A percentile compares a stretch with the other conserved stretches of the same genome.
Evolutionary conservation across 768 basidiomycete genomes (phyloP).

Genomic region (Podaxis sp.): DNA sequence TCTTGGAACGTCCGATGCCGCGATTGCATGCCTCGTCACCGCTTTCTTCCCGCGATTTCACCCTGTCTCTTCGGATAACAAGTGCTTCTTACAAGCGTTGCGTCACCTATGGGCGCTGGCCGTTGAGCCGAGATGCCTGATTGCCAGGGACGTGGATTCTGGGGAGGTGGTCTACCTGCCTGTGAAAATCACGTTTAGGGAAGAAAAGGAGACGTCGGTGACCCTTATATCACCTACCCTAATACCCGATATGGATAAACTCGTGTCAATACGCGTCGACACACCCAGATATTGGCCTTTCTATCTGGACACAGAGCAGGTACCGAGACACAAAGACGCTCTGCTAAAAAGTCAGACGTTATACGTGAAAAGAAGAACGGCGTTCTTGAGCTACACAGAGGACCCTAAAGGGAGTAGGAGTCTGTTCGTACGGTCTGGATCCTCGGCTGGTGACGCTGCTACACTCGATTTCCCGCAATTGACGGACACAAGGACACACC

Average conservation of each 20-base stretch:
- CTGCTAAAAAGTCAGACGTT: slow-evolving; percentile 79
- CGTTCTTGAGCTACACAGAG: slow-evolving; percentile 90
- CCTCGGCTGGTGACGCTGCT: slow-evolving; percentile 80
- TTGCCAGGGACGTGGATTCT: slow-evolving; percentile 91
- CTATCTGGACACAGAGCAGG: slow-evolving; percentile 71
- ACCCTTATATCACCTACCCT: slow-evolving; percentile 90
- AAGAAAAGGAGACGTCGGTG: slow-evolving; percentile 58
- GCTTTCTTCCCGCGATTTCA: slow-evolving; percentile 93
- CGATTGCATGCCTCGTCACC: slow-evolving; percentile 85
- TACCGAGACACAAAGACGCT: slow-evolving; percentile 63
- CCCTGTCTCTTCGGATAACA: slow-evolving; percentile 78
- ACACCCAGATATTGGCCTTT: slow-evolving; percentile 97
- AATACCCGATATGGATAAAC: slow-evolving; percentile 81
- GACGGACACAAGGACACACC: slow-evolving; percentile 62
- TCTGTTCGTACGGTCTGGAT: slow-evolving; percentile 85
- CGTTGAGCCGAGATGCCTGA: slow-evolving; percentile 88
- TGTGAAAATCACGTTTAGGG: slow-evolving; percentile 79
- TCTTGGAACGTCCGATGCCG: slow-evolving; percentile 86
- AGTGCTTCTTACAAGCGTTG: slow-evolving; percentile 86
- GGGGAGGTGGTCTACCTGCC: slow-evolving; percentile 90
- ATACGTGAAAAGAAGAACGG: slow-evolving; percentile 89
- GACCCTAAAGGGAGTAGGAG: slow-evolving; percentile 93
- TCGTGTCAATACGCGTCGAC: slow-evolving; percentile 83
- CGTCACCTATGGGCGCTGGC: slow-evolving; percentile 97
- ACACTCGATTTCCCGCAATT: slow-evolving; percentile 82